Percentiles rank a stretch among this genome's conserved stretches.
Evolutionary conservation across 441 rosid genomes (phyloP).

Genomic region (Syzygium malaccense): DNA sequence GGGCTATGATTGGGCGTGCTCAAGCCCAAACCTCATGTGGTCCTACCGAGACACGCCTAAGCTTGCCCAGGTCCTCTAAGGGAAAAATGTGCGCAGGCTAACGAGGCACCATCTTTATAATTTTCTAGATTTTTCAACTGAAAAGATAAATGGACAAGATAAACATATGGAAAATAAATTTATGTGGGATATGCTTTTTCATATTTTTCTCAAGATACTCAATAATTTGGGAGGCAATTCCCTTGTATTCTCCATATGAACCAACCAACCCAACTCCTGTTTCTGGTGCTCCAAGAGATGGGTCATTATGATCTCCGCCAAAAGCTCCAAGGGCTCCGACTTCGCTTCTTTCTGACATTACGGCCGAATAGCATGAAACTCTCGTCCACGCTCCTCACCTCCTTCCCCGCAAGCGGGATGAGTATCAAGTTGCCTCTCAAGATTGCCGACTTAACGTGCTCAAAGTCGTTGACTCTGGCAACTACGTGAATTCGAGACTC

Average conservation of each 20-base stretch:
- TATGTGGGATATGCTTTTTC: no score
- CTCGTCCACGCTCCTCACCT: constrained; percentile 44
- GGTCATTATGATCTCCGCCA: constrained; percentile 46
- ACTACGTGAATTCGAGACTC: constrained; percentile 55
- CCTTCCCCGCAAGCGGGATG: constrained; percentile 21
- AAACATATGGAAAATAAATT: no score
- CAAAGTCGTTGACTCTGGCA: constrained; percentile 27
- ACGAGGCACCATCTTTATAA: no score
- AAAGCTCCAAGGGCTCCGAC: constrained; percentile 55
- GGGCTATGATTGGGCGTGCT: no score
- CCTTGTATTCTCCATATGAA: constrained; percentile 44
- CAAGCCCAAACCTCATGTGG: no score
- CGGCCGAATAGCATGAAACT: constrained; percentile 52
- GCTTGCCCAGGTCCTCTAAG: no score
- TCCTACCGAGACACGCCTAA: no score
- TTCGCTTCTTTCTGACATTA: constrained; percentile 35
- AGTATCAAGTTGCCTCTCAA: constrained; percentile 39
- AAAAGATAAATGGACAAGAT: no score
- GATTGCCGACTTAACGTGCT: constrained; percentile 24
- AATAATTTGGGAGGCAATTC: constrained; percentile 44
- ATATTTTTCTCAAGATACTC: no score
- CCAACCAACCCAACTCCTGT: constrained; percentile 72
- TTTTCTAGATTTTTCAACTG: no score
- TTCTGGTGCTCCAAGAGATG: constrained; percentile 60
- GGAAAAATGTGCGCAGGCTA: no score